Evolutionary conservation across 805 yeast species (phyloP).

Genomic region (Candida qinlingensis): DNA sequence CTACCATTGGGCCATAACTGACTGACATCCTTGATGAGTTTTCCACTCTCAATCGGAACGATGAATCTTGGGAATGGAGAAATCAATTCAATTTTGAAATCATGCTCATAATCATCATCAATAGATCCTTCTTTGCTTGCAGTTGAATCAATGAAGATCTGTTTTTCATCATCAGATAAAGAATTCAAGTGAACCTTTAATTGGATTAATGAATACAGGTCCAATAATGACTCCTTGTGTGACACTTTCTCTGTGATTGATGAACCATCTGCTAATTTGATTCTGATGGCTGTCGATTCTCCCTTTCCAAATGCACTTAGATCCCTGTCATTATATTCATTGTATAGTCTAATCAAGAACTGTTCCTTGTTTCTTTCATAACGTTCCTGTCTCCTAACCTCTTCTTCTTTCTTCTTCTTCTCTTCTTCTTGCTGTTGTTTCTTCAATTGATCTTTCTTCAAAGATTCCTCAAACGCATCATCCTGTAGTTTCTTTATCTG

Average conservation of each 20-base stretch:
- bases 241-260: slow-evolving; percentile 41
- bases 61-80: slow-evolving; percentile 59
- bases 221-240: slow-evolving; percentile 34
- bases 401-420: slow-evolving; percentile 18
- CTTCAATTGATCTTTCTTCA: slow-evolving; percentile 51
- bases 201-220: slow-evolving; percentile 47
- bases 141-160: not conserved
- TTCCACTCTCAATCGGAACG: slow-evolving; percentile 31
- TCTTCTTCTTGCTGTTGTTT: slow-evolving; percentile 37
- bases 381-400: slow-evolving; percentile 2
- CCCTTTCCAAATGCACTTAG: slow-evolving; percentile 22
- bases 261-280: slow-evolving; percentile 50
- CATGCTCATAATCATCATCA: slow-evolving; percentile 31
- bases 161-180: slow-evolving; percentile 7
- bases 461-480: slow-evolving; percentile 55
- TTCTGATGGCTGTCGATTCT: slow-evolving; percentile 39
- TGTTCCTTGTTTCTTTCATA: slow-evolving; percentile 9
- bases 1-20: slow-evolving; percentile 72
- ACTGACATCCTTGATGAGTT: slow-evolving; percentile 34
- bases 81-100: slow-evolving; percentile 49
- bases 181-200: slow-evolving; percentile 28
- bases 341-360: slow-evolving; percentile 2
- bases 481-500: slow-evolving; percentile 61
- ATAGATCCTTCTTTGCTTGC: not conserved
- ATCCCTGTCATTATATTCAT: slow-evolving; percentile 1